phyloP scores from a whole-genome alignment of 1,284 basidiomycete species.

The Cryptococcus depauperatus region DNA sequence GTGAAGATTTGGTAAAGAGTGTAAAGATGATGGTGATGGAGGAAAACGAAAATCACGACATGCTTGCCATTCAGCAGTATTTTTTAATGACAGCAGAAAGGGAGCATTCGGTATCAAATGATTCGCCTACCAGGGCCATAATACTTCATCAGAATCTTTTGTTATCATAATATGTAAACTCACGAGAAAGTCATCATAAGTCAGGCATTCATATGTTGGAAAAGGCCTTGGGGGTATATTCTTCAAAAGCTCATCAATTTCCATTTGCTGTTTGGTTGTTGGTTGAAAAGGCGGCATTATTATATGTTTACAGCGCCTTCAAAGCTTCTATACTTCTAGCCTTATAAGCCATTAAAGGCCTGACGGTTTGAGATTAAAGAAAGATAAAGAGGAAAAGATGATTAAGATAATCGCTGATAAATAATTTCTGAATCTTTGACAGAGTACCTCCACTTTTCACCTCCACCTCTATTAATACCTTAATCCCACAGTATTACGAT shows the following conservation, averaged over 20 bases:
- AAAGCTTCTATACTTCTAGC: too few relatives aligned
- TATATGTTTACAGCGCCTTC: too few relatives aligned
- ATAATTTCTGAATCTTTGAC: too few relatives aligned
- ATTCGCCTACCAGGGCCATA: slow-evolving; percentile 20
- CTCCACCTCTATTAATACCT: too few relatives aligned
- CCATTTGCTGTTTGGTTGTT: not conserved
- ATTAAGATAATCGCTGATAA: too few relatives aligned
- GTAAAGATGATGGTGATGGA: not conserved
- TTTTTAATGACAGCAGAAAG: slow-evolving; percentile 27
- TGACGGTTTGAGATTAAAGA: too few relatives aligned
- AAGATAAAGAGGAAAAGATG: too few relatives aligned
- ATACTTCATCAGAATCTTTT: not conserved
- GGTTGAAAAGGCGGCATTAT: not conserved
- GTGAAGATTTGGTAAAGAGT: slow-evolving; percentile 20
- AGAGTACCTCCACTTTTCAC: too few relatives aligned
- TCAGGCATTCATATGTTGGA: slow-evolving; percentile 21
- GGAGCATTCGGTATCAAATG: slow-evolving; percentile 38
- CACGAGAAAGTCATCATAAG: slow-evolving; percentile 21
- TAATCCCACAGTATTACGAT: too few relatives aligned
- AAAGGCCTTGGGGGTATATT: slow-evolving; percentile 10
- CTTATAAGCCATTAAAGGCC: too few relatives aligned
- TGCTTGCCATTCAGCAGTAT: slow-evolving; percentile 26
- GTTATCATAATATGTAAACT: not conserved
- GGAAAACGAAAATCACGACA: not conserved
- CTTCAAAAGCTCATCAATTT: not conserved